Conservation (phyloP, 73 alveolate genomes). For the Paramecium sonneborni region DNA sequence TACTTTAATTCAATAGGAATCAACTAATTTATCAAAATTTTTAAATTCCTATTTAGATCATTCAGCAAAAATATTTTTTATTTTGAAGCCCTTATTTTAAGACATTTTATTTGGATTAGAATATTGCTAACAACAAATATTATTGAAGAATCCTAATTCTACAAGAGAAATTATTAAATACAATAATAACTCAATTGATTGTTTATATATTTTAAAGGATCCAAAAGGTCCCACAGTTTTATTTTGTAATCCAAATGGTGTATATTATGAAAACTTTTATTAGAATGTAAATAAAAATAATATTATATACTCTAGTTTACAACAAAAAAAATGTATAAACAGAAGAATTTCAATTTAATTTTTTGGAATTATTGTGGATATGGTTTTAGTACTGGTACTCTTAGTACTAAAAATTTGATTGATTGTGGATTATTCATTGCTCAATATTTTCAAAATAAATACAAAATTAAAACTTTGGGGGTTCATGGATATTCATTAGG, state of each 20-base stretch:
- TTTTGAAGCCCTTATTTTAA: background rate
- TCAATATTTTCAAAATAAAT: conserved; percentile 66
- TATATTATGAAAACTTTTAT: conserved; percentile 67
- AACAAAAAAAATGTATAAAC: conserved; percentile 71
- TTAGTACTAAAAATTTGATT: conserved; percentile 61
- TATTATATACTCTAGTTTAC: conserved; percentile 68
- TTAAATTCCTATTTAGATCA: background rate
- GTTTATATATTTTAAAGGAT: background rate
- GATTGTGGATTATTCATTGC: conserved; percentile 68
- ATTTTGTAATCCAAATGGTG: conserved; percentile 82
- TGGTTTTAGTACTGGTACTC: conserved; percentile 78
- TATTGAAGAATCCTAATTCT: background rate
- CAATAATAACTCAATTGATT: background rate
- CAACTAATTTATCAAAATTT: background rate
- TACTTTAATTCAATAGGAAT: background rate
- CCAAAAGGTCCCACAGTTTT: conserved; percentile 65
- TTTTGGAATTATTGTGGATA: conserved; percentile 84
- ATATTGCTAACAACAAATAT: background rate
- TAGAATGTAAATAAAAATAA: background rate
- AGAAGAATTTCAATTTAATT: conserved; percentile 66
- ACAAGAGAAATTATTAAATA: background rate
- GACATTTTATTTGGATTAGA: background rate
- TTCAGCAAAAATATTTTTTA: background rate
- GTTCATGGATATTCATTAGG: conserved; percentile 81
- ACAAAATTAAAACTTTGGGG: conserved; percentile 56